Percentiles rank a stretch among this genome's conserved stretches.
Evolutionary conservation across 1,284 basidiomycete genomes (phyloP).

Genomic region (Trametes polyzona): DNA sequence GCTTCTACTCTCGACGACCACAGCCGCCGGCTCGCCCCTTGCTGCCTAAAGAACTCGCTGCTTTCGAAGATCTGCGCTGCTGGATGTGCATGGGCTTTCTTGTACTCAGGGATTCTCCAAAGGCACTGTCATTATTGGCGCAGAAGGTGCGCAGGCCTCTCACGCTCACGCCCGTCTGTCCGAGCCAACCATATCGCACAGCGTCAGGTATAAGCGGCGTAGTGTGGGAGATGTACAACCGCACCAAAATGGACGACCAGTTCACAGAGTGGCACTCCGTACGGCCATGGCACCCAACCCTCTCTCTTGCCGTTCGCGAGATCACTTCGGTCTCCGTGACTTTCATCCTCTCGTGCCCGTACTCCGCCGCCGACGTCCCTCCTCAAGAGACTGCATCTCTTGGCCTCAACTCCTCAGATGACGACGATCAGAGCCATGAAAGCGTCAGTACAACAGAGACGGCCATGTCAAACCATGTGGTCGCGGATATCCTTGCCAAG

Average conservation of each 20-base stretch:
- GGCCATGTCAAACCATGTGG: slow-evolving; percentile 43
- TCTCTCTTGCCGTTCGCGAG: slow-evolving; percentile 71
- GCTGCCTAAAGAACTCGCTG: not conserved
- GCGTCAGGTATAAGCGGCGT: slow-evolving; percentile 8
- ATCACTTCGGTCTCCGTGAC: slow-evolving; percentile 82
- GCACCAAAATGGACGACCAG: slow-evolving; percentile 24
- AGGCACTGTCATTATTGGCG: not conserved
- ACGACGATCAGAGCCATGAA: slow-evolving; percentile 44
- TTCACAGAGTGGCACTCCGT: slow-evolving; percentile 64
- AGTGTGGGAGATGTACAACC: slow-evolving; percentile 22
- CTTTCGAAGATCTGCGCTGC: not conserved
- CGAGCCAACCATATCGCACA: slow-evolving; percentile 17
- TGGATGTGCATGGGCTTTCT: no score
- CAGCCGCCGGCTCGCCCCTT: not conserved
- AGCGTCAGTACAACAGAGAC: slow-evolving; percentile 35
- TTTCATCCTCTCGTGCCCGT: slow-evolving; percentile 68
- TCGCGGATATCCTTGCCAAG: slow-evolving; percentile 69
- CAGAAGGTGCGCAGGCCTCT: slow-evolving; percentile 6
- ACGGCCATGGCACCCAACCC: slow-evolving; percentile 73
- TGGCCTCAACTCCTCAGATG: slow-evolving; percentile 44
- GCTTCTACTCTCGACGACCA: not conserved
- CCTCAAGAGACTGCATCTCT: slow-evolving; percentile 48
- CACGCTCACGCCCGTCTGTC: not conserved
- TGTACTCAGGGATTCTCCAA: not conserved
- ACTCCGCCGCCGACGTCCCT: slow-evolving; percentile 37